A percentile compares a stretch with the other conserved stretches of the same genome.
These are phyloP conservation scores for Plantago major DNA, from an alignment of 257 asterid species.

Conservation along the genomic window DNA sequence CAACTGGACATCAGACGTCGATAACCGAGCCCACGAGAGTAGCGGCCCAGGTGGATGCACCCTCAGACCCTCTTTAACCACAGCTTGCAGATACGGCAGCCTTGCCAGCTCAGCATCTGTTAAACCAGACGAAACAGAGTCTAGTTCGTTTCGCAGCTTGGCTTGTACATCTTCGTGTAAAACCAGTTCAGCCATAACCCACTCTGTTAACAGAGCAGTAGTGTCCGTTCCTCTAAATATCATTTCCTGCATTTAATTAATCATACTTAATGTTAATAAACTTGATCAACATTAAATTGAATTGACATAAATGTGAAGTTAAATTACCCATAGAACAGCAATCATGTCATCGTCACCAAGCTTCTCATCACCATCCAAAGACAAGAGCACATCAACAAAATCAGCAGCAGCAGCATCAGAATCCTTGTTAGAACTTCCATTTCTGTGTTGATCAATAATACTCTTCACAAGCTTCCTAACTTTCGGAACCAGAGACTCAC, in stretches of 20 bases:
- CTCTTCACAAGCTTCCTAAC: slow-evolving; percentile 40
- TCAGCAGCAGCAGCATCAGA: slow-evolving; percentile 29
- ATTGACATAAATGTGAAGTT: neutral
- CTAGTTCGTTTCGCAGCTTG: slow-evolving; percentile 41
- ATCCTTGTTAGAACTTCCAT: neutral
- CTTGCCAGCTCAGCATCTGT: slow-evolving; percentile 35
- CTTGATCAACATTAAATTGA: too few relatives aligned
- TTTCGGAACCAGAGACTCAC: slow-evolving; percentile 41
- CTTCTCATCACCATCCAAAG: slow-evolving; percentile 70
- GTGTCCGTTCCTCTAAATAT: slow-evolving; percentile 54
- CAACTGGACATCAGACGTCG: slow-evolving; percentile 48
- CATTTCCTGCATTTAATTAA: slow-evolving; percentile 39
- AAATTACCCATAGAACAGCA: slow-evolving; percentile 73
- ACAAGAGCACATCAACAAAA: slow-evolving; percentile 65
- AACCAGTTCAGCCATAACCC: slow-evolving; percentile 53
- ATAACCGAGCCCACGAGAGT: slow-evolving; percentile 55
- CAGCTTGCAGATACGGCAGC: slow-evolving; percentile 54
- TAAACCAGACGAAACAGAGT: slow-evolving; percentile 13
- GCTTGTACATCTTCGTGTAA: slow-evolving; percentile 41
- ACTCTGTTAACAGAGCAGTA: slow-evolving; percentile 51
- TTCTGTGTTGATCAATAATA: slow-evolving; percentile 40
- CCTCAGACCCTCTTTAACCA: slow-evolving; percentile 48
- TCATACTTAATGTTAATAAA: too few relatives aligned
- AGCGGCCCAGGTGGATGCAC: slow-evolving; percentile 64
- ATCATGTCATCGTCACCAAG: slow-evolving; percentile 68